Base-by-base conservation (phyloP, 352 stramenopile species). In the Phytophthora sp. region DNA sequence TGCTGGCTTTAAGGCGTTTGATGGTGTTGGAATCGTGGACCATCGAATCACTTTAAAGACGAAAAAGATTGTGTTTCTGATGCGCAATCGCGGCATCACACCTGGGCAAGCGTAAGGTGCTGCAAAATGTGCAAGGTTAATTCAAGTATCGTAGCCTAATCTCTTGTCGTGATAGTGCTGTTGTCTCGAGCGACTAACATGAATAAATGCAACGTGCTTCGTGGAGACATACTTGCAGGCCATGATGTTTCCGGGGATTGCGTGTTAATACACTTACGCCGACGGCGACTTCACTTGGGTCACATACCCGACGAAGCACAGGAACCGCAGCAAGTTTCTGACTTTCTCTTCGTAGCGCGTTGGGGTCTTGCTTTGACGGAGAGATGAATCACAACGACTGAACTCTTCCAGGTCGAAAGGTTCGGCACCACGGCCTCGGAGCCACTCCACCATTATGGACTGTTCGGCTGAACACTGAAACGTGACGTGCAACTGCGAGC, bases 381-480 rank as follows among this genome's bases (percentile, higher is more conserved):
- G 6, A n/a, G 32, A 4, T 13, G n/a, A 44, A 20, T 53, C 31
- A 2, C 44, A 43, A 17, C 20, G 21, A 53, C 17, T 54, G 17
- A 87, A 39, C 18, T 82, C 69, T 3, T 64, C 54, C 17, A 66
- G 5, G n/a, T 68, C 49, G 48, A 87, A 77, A 0, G 44, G 23
- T 11, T 74, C 52, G 0, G 7, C 30, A 24, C 44, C 61, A 31
- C 53, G 48, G 6, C 18, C 21, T 13, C 79, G 80, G 1, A 90
- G 51, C 80, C 80, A 92, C 30, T 92, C 77, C 7, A 92, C 28
- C 51, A 90, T 27, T 15, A 35, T 72, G 1, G 69, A 55, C 41
- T 92, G 80, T 12, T 77, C 51, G 23, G 44, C 17, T 23, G 70
- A 80, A 53, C 80, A 92, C 13, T 68, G 67, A 27, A 89, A 90